Conservation (phyloP, 306 rosid genomes). For the Dalbergia cultrata region DNA sequence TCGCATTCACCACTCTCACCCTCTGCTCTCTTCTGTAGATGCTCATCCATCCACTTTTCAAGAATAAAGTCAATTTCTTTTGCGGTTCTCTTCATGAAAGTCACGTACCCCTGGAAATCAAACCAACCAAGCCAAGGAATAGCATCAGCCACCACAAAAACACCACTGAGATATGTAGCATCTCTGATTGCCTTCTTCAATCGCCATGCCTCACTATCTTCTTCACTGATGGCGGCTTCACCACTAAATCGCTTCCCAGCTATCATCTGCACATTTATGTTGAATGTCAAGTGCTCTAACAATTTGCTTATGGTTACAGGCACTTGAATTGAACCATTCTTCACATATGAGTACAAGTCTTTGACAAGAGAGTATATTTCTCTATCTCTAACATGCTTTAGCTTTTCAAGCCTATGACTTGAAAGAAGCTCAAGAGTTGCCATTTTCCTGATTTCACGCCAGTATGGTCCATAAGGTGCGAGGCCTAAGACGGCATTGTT, state of each 20-base stretch:
- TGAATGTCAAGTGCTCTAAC: slow-evolving; percentile 65
- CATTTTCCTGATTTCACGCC: slow-evolving; percentile 69
- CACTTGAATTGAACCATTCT: slow-evolving; percentile 3
- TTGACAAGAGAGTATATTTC: slow-evolving; percentile 56
- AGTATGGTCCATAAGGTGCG: slow-evolving; percentile 69
- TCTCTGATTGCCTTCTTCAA: slow-evolving; percentile 53
- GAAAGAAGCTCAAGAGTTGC: slow-evolving; percentile 51
- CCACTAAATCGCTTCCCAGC: slow-evolving; percentile 61
- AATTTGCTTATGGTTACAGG: slow-evolving; percentile 52
- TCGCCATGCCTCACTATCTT: slow-evolving; percentile 51
- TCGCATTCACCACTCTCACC: neutral
- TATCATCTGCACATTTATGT: slow-evolving; percentile 53
- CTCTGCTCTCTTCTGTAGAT: slow-evolving; percentile 15
- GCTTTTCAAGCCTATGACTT: slow-evolving; percentile 48
- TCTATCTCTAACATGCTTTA: slow-evolving; percentile 50
- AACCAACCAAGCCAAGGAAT: slow-evolving; percentile 53
- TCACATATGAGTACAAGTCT: slow-evolving; percentile 42
- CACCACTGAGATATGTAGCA: slow-evolving; percentile 60
- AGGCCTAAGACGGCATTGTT: slow-evolving; percentile 59
- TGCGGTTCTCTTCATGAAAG: slow-evolving; percentile 61
- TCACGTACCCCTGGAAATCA: slow-evolving; percentile 61
- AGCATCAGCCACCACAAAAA: slow-evolving; percentile 65
- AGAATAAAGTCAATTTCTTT: slow-evolving; percentile 55
- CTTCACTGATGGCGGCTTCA: neutral
- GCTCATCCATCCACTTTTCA: slow-evolving; percentile 61